These are phyloP conservation scores for Ophiocordyceps camponoti-rufipedis DNA, from an alignment of 2,329 filamentous ascomycete genomes.

Conservation along the genomic window DNA sequence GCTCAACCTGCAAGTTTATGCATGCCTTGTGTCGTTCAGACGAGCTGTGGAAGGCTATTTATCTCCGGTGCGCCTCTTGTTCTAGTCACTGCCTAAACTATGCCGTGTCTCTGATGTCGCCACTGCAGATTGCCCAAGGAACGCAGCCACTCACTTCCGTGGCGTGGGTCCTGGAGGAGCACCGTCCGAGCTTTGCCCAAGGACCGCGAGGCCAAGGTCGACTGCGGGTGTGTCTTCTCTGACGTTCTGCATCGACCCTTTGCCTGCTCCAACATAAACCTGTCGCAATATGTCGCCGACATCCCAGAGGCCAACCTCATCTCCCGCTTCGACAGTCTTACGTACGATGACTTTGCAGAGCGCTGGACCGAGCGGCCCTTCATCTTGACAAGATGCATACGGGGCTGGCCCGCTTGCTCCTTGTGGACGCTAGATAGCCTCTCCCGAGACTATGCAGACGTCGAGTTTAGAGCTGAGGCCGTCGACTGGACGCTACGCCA, in stretches of 20 bases:
- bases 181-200: constrained; percentile 46
- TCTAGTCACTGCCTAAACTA: background rate
- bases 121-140: constrained; percentile 9
- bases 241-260: constrained; percentile 83
- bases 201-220: constrained; percentile 35
- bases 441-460: constrained; percentile 40
- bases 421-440: constrained; percentile 59
- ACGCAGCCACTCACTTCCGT: constrained; percentile 23
- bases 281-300: constrained; percentile 45
- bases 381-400: constrained; percentile 67
- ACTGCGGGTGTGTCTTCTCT: constrained; percentile 69
- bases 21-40: constrained; percentile 73
- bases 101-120: background rate
- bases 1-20: constrained; percentile 65
- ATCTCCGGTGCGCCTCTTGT: constrained; percentile 53
- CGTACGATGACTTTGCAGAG: constrained; percentile 53
- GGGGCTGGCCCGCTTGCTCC: constrained; percentile 59
- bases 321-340: constrained; percentile 46
- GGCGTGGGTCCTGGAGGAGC: constrained; percentile 72
- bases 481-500: constrained; percentile 80
- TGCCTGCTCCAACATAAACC: constrained; percentile 60
- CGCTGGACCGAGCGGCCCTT: constrained; percentile 71
- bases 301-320: constrained; percentile 66
- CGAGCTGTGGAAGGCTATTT: constrained; percentile 76
- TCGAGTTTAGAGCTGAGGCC: constrained; percentile 72